Evolutionary conservation across 1,284 basidiomycete genomes (phyloP).

Genomic region (Ceratobasidium papillatum): DNA sequence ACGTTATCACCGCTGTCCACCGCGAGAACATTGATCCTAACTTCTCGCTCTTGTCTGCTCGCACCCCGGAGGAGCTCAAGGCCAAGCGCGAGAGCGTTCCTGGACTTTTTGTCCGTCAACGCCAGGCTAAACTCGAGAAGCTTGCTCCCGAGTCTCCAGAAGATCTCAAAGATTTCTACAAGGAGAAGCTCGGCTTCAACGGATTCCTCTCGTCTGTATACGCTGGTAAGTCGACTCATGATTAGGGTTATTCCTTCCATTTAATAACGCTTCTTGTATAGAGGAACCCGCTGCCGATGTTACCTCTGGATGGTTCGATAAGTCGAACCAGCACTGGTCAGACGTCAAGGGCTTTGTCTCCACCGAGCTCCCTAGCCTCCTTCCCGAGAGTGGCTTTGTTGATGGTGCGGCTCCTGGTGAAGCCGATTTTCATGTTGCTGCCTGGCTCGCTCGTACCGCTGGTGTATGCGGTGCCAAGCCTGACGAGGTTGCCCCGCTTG

Average conservation of each 20-base stretch:
- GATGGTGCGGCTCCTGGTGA: conserved; percentile 60
- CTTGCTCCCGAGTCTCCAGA: conserved; percentile 57
- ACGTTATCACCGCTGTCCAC: conserved; percentile 61
- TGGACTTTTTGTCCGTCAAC: conserved; percentile 56
- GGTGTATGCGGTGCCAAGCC: conserved; percentile 42
- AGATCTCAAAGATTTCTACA: conserved; percentile 63
- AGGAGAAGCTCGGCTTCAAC: conserved; percentile 60
- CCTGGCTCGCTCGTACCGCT: conserved; percentile 61
- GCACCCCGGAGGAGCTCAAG: conserved; percentile 62
- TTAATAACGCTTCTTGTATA: background rate
- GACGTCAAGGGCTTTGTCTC: conserved; percentile 55
- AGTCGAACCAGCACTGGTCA: conserved; percentile 56
- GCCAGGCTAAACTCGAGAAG: conserved; percentile 61
- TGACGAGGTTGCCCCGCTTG: conserved; percentile 53
- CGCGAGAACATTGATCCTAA: conserved; percentile 68
- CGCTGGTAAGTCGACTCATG: conserved; percentile 49
- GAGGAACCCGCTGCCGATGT: conserved; percentile 50
- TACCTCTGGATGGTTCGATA: conserved; percentile 56
- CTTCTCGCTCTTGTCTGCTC: conserved; percentile 59
- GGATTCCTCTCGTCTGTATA: conserved; percentile 59
- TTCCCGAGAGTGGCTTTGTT: conserved; percentile 60
- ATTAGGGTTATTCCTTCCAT: background rate
- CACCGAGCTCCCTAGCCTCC: conserved; percentile 55
- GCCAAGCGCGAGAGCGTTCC: conserved; percentile 56
- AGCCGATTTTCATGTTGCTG: conserved; percentile 64